Evolutionary conservation across 345 rosid genomes (phyloP).

Genomic region (Lepidium didymum): DNA sequence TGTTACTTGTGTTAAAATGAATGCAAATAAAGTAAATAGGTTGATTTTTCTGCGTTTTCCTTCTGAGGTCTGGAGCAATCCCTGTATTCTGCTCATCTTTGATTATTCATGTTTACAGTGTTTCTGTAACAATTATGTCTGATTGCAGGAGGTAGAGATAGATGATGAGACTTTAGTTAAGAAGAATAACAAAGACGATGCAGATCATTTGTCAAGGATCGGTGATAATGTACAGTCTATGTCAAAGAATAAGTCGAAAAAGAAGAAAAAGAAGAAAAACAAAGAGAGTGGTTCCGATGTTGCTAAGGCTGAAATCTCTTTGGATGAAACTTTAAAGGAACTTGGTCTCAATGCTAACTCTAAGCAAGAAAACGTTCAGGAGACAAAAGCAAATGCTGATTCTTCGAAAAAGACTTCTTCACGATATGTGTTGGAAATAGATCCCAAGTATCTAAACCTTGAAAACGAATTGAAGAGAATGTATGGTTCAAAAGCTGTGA

Average conservation of each 20-base stretch:
- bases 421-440: constrained; percentile 44
- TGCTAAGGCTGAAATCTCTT: constrained; percentile 23
- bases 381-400: constrained; percentile 19
- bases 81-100: background rate
- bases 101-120: background rate
- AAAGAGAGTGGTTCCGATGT: constrained; percentile 38
- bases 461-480: constrained; percentile 71
- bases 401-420: constrained; percentile 25
- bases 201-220: background rate
- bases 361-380: constrained; percentile 26
- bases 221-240: background rate
- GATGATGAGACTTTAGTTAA: constrained; percentile 26
- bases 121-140: constrained; percentile 11
- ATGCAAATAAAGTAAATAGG: background rate
- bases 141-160: constrained; percentile 38
- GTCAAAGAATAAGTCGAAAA: constrained; percentile 56
- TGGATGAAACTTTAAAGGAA: constrained; percentile 44
- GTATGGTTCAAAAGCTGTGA: constrained; percentile 81
- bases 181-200: constrained; percentile 20
- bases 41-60: background rate
- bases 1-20: background rate
- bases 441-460: constrained; percentile 65
- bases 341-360: constrained; percentile 37
- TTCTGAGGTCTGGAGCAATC: background rate
- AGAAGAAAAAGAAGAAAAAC: constrained; percentile 74